phyloP scores from a whole-genome alignment of 2,329 filamentous ascomycete genomes.

The Hypomyces perniciosus region DNA sequence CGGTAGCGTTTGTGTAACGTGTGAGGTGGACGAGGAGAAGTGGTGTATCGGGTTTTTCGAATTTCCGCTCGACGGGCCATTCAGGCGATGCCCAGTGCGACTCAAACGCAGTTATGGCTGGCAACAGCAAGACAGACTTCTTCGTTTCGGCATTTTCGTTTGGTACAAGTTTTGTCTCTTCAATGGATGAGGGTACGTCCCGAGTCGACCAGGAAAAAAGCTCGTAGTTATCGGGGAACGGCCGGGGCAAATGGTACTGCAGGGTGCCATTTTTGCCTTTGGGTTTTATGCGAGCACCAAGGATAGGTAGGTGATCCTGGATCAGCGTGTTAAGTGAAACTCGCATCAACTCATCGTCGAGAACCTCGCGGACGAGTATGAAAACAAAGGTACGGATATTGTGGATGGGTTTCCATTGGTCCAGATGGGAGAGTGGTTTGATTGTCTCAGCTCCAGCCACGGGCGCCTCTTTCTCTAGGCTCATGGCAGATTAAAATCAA shows the following conservation, averaged over 20 bases:
- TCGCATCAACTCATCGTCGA: constrained; percentile 11
- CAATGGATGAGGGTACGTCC: background rate
- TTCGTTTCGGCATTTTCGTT: background rate
- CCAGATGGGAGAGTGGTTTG: constrained; percentile 11
- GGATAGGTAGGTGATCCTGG: constrained; percentile 13
- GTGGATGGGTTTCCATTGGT: constrained; percentile 14
- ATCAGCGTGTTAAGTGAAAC: constrained; percentile 15
- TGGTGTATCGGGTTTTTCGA: constrained; percentile 15
- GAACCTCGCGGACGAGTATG: constrained; percentile 11
- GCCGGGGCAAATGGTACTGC: constrained; percentile 11
- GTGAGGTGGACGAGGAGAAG: constrained; percentile 19
- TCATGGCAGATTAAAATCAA: too few species aligned
- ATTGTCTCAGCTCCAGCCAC: constrained; percentile 1
- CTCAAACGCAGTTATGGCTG: background rate
- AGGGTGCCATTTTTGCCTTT: constrained; percentile 3
- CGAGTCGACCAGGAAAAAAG: constrained; percentile 15
- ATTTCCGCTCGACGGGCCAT: constrained; percentile 14
- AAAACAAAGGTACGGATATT: constrained; percentile 15
- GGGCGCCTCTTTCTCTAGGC: too few species aligned
- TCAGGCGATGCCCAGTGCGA: constrained; percentile 1
- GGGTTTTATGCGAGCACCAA: constrained; percentile 13
- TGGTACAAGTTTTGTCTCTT: background rate
- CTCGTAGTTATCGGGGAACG: constrained; percentile 6
- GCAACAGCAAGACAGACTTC: background rate
- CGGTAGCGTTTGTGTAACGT: constrained; percentile 14